phyloP scores from a whole-genome alignment of 768 basidiomycete species.

The Mycena amicta region DNA sequence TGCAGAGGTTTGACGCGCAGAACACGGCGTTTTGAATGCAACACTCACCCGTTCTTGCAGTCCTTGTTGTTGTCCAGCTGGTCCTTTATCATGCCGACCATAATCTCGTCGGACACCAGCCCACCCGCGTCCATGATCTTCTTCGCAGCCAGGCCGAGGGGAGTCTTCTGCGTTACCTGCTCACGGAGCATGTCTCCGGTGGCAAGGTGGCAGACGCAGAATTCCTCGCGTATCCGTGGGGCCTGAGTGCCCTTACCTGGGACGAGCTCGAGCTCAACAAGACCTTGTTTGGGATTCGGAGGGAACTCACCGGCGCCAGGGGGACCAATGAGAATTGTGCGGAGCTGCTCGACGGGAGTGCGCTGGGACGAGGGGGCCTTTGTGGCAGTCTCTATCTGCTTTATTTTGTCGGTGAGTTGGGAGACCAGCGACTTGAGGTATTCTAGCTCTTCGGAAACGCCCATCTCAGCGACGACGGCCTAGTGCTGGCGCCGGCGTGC shows the following conservation, averaged over 20 bases:
- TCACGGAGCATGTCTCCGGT: constrained; percentile 99
- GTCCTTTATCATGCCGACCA: constrained; percentile 97
- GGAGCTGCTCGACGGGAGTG: constrained; percentile 74
- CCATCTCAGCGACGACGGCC: constrained; percentile 45
- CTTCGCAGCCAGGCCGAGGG: constrained; percentile 90
- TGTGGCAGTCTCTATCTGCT: constrained; percentile 69
- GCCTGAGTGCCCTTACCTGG: constrained; percentile 98
- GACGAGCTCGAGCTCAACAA: background rate
- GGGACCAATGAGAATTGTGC: constrained; percentile 93
- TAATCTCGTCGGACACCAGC: constrained; percentile 94
- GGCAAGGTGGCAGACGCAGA: constrained; percentile 96
- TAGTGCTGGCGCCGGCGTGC: background rate
- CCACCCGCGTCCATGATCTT: constrained; percentile 97
- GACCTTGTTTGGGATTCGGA: background rate
- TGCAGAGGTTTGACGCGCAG: background rate
- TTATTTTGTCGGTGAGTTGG: constrained; percentile 91
- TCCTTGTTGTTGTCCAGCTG: constrained; percentile 90
- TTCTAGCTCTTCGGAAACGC: constrained; percentile 78
- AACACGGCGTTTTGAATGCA: background rate
- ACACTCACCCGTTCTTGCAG: constrained; percentile 91
- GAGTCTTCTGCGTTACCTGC: constrained; percentile 85
- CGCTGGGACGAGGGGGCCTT: constrained; percentile 46
- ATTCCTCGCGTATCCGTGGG: constrained; percentile 87
- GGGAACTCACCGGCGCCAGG: constrained; percentile 86
- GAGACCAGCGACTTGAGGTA: constrained; percentile 92